Evolutionary conservation across 345 rosid species (phyloP), one percentile per base, ranked within the genome.

Genomic region (Eucalyptus tenuipes): DNA sequence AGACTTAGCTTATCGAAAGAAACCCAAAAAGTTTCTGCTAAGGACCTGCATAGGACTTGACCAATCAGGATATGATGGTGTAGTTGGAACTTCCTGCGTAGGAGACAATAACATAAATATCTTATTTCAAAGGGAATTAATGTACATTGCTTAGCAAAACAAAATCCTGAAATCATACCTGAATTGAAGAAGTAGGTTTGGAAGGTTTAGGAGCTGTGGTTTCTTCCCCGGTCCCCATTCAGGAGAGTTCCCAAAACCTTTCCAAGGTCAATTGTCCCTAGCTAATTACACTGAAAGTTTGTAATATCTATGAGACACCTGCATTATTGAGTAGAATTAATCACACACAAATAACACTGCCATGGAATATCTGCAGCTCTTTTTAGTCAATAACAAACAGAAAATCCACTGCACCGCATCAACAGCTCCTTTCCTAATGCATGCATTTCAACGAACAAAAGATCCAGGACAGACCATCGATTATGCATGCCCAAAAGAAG

Each of bases 1-100:
- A 68, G 37, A 13, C 44, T 53, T n/a, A n/a, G 79, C n/a, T 15
- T 52, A 84, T 64, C 8, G 20, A 86, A 33, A 80, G 79, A 86
- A 33, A 88, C 40, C 31, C 33, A 85, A 59, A 66, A 82, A 89
- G 22, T 68, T 75, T 61, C 88, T 75, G 49, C 87, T 55, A 87
- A 90, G 49, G 93, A 98, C 99, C 99, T 97, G 99, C 98, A 98
- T 92, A 87, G 98, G 90, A 90, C 88, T 95, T 52, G 97, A 92
- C 99, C 99, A 98, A 90, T 97, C 99, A 68, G 97, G 93, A 91
- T 98, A 95, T 14, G 92, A 87, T 1, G 96, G 98, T 12, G 96
- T 90, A 40, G 95, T 90, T 22, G 97, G 96, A 79, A 93, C 86
- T 89, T 98, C 99, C 99, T 98, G 93, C 61, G 84, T 84, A 82